Conservation (phyloP, 2,329 filamentous ascomycete genomes). For the Exophiala viscosa region DNA sequence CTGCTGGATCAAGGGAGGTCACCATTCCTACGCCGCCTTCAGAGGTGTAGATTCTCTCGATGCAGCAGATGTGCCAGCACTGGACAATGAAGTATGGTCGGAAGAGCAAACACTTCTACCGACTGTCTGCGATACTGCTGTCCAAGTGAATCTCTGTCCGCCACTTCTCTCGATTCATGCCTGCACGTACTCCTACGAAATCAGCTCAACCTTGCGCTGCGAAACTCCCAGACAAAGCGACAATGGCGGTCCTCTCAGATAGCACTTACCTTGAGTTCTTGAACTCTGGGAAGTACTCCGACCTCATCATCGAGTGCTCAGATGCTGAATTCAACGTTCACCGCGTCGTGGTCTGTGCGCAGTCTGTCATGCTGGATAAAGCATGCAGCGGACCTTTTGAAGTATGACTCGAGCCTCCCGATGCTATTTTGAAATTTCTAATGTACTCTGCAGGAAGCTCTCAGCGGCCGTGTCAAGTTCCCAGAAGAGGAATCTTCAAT, state of each 20-base stretch:
- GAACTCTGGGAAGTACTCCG: constrained; percentile 6
- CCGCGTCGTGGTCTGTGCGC: constrained; percentile 26
- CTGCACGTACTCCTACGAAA: not conserved
- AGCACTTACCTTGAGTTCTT: not conserved
- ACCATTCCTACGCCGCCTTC: constrained; percentile 23
- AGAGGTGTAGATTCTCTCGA: constrained; percentile 19
- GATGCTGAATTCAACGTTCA: constrained; percentile 29
- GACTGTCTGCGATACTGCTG: not conserved
- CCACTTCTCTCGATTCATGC: not conserved
- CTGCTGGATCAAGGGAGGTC: not conserved
- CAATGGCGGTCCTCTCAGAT: not conserved
- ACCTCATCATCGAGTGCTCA: constrained; percentile 22
- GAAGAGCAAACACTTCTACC: not conserved
- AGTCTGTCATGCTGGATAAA: constrained; percentile 26
- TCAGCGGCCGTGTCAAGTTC: constrained; percentile 3
- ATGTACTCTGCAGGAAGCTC: not conserved
- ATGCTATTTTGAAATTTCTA: not conserved
- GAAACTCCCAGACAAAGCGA: not conserved
- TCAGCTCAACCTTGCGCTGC: not conserved
- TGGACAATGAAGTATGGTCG: constrained; percentile 9
- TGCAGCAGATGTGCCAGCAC: constrained; percentile 12
- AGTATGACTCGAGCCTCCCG: constrained; percentile 18
- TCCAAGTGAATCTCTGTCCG: not conserved
- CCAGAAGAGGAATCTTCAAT: constrained; percentile 7
- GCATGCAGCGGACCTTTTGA: constrained; percentile 28